Evolutionary conservation across 2,329 filamentous ascomycete genomes (phyloP).

Genomic region (Gnomoniopsis sp.): DNA sequence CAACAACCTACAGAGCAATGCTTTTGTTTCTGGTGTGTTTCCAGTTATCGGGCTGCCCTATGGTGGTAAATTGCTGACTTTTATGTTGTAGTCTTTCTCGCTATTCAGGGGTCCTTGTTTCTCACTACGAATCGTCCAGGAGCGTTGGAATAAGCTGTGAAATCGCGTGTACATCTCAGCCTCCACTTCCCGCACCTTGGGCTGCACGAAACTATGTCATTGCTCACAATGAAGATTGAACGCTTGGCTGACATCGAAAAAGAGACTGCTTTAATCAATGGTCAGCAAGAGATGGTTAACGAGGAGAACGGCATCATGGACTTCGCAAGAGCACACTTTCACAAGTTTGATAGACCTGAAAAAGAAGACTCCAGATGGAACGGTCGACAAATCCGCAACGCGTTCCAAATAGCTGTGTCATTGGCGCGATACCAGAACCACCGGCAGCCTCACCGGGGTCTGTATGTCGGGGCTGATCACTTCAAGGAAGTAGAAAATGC

Average conservation of each 20-base stretch:
- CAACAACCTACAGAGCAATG: conserved; percentile 26
- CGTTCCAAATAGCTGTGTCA: conserved; percentile 28
- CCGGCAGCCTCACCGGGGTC: no score
- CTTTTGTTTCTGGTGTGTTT: conserved; percentile 21
- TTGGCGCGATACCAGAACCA: not conserved
- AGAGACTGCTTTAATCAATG: no score
- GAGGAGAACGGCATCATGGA: conserved; percentile 4
- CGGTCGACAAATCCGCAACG: conserved; percentile 32
- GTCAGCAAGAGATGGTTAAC: not conserved
- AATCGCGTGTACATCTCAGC: conserved; percentile 15
- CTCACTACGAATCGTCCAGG: conserved; percentile 22
- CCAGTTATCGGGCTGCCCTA: no score
- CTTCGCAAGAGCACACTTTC: conserved; percentile 7
- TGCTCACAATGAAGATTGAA: no score
- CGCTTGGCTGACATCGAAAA: no score
- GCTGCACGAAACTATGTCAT: no score
- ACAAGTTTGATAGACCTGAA: not conserved
- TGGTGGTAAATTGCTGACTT: no score
- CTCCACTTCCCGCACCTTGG: not conserved
- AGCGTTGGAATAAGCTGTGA: conserved; percentile 22
- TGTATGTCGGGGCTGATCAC: no score
- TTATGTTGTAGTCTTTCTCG: conserved; percentile 17
- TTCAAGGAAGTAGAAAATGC: no score
- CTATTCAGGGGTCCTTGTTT: conserved; percentile 22
- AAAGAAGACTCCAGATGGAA: conserved; percentile 28